Evolutionary conservation across 2,329 filamentous ascomycete genomes (phyloP).

Genomic region (Pseudodiploospora longispora): DNA sequence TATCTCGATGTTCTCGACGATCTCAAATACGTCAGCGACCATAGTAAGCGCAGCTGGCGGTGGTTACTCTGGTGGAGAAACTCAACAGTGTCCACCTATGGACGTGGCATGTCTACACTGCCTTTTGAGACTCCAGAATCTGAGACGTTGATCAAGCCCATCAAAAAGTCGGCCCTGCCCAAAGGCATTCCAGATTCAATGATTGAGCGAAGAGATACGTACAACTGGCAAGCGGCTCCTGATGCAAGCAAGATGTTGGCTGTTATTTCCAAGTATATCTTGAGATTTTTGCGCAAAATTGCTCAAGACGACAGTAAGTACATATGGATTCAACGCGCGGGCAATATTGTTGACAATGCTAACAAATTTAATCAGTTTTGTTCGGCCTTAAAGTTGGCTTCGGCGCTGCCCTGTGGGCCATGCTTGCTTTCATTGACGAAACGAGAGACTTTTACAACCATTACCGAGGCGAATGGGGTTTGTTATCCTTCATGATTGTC

Average conservation of each 20-base stretch:
- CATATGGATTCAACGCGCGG: no score
- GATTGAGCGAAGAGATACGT: conserved; percentile 36
- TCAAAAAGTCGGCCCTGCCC: conserved; percentile 41
- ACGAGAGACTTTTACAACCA: conserved; percentile 70
- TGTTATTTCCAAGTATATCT: conserved; percentile 30
- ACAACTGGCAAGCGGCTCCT: conserved; percentile 40
- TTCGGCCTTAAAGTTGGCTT: conserved; percentile 86
- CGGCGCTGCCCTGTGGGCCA: conserved; percentile 74
- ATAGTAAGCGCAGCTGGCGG: conserved; percentile 57
- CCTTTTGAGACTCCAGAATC: conserved; percentile 23
- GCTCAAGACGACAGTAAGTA: conserved; percentile 40
- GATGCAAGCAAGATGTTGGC: conserved; percentile 32
- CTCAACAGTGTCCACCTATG: not conserved
- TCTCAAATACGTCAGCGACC: conserved; percentile 59
- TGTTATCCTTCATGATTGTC: conserved; percentile 90
- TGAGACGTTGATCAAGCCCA: conserved; percentile 27
- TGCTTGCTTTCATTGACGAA: conserved; percentile 68
- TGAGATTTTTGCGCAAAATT: conserved; percentile 35
- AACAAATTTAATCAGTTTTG: conserved; percentile 28
- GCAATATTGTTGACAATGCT: not conserved
- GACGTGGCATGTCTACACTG: conserved; percentile 9
- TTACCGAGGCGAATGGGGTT: conserved; percentile 91
- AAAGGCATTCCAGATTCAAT: conserved; percentile 42
- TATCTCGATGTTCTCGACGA: conserved; percentile 76
- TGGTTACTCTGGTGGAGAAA: conserved; percentile 70